These are phyloP conservation scores for Talaromyces sp. DNA, from an alignment of 2,329 filamentous ascomycete species.

Conservation along the genomic window DNA sequence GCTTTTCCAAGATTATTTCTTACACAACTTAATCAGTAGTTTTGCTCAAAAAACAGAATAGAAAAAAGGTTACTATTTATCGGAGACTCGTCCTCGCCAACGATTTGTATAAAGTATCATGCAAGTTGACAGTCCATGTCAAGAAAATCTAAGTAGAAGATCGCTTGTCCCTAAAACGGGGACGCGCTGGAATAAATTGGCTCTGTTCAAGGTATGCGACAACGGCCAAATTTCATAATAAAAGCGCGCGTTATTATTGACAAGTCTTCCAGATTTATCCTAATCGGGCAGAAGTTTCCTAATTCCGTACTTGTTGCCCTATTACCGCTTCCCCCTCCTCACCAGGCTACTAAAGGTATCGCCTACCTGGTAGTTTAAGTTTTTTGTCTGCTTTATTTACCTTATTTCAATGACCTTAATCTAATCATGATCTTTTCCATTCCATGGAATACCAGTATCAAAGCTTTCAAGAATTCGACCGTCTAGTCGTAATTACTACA, in stretches of 20 bases:
- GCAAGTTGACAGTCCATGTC: too few species aligned
- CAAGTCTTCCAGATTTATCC: not conserved
- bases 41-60: too few species aligned
- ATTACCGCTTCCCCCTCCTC: not conserved
- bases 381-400: not conserved
- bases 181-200: not conserved
- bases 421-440: not conserved
- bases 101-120: too few species aligned
- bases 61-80: too few species aligned
- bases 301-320: not conserved
- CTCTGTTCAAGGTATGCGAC: not conserved
- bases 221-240: not conserved
- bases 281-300: not conserved
- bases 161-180: not conserved
- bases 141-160: not conserved
- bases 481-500: not conserved
- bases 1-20: too few species aligned
- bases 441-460: not conserved
- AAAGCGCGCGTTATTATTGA: not conserved
- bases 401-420: not conserved
- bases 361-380: not conserved
- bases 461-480: not conserved
- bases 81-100: too few species aligned
- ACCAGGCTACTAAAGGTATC: not conserved
- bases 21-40: too few species aligned